phyloP scores from a whole-genome alignment of 345 rosid species.

The Balakata baccata region DNA sequence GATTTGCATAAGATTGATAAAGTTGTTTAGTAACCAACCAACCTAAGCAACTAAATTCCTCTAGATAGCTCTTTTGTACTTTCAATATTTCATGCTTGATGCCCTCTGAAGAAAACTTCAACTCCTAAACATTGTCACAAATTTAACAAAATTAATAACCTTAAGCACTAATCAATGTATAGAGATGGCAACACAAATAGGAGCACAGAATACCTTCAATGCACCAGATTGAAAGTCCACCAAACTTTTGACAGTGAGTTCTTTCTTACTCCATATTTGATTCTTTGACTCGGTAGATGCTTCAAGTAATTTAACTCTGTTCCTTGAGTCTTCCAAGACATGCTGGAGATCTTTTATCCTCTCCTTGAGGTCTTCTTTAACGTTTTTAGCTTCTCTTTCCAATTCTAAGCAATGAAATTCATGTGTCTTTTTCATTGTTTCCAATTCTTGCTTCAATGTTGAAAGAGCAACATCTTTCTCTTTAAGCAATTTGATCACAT shows the following conservation, averaged over 20 bases:
- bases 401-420: conserved; percentile 26
- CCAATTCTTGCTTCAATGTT: conserved; percentile 32
- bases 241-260: conserved; percentile 36
- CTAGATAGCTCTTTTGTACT: conserved; percentile 43
- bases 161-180: not conserved
- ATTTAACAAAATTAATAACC: conserved; percentile 16
- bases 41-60: conserved; percentile 64
- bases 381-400: conserved; percentile 48
- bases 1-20: conserved; percentile 4
- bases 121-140: conserved; percentile 43
- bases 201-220: conserved; percentile 44
- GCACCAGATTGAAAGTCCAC: conserved; percentile 49
- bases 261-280: conserved; percentile 55
- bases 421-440: conserved; percentile 35
- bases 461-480: conserved; percentile 36
- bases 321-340: conserved; percentile 38
- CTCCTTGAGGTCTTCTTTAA: conserved; percentile 28
- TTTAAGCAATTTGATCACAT: conserved; percentile 26
- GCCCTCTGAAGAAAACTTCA: conserved; percentile 50
- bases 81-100: conserved; percentile 62
- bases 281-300: conserved; percentile 37
- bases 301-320: conserved; percentile 46
- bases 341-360: conserved; percentile 51
- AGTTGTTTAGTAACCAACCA: not conserved
- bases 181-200: not conserved